Base-by-base conservation (phyloP, 495 filamentous ascomycete species). In the Hyphodiscus hymeniophilus region DNA sequence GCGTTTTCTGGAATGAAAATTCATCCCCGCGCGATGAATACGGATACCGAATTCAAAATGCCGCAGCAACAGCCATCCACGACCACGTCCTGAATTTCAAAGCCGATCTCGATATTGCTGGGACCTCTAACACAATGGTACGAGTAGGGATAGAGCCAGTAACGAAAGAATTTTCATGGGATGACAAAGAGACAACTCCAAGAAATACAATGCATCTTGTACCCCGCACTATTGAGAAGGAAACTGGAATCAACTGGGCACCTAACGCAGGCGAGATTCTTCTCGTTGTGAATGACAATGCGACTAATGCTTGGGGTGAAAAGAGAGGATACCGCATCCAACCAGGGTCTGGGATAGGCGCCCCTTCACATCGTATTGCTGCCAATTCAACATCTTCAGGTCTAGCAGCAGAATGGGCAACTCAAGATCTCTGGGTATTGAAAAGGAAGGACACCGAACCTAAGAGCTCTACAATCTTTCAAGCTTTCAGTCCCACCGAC, bases 51-150 rank as follows among this genome's bases (percentile, higher is more conserved):
- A 74, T 77, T 51, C 69, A 77, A 47, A 71, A 80, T 40, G 60
- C 61, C 30, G 58, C 77, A 1, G 63, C 66, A 23, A 69, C 74
- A n/a, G 65, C 62, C 42, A 78, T 80, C 69, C 77, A 81, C 60
- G 74, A 77, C 53, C 77, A 81, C 48, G 73, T 79, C 5, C 59
- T 80, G 20, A 77, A 75, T 57, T 80, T 69, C 64, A 79, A 79
- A 59, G 68, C 65, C 35, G 76, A 79, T 56, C 63, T 79, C 18
- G 73, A 79, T 56, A 66, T 78, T 38, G 60, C 68, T 8, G 76
- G 75, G 30, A 62, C 60, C 18, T 56, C 60, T 21, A 79, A 79
- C 59, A 73, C 66, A 0, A 55, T 79, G 34, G 57, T 70, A 54
- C 63, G 68, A 18, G 60, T 66, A 43, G 54, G 52, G 17, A 50